Evolutionary conservation across 106 monocot species (phyloP).

Genomic region (Acorus calamus): DNA sequence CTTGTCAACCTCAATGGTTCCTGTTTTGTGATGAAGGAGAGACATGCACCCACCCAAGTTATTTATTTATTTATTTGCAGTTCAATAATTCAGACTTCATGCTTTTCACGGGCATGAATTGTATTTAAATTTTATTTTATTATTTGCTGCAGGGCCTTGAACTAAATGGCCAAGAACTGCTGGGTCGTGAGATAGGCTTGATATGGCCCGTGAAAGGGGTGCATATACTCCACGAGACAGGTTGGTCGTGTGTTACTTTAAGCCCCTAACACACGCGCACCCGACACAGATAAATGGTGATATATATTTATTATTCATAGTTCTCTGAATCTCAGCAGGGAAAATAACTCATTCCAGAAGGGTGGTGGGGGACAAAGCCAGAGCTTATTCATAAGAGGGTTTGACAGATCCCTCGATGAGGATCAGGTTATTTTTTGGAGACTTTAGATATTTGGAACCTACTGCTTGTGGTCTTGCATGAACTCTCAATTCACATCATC

Average conservation of each 20-base stretch:
- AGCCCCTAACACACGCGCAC: no score
- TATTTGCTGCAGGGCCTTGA: conserved; percentile 43
- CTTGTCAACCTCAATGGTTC: no score
- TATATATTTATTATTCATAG: background rate
- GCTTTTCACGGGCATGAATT: background rate
- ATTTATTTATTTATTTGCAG: no score
- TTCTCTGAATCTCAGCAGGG: conserved; percentile 23
- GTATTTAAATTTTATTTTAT: background rate
- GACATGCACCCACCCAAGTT: no score
- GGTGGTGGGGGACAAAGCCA: conserved; percentile 28
- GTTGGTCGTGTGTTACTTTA: conserved; percentile 9
- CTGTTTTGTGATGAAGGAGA: no score
- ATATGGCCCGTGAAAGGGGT: conserved; percentile 59
- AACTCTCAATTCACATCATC: background rate
- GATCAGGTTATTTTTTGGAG: conserved; percentile 30
- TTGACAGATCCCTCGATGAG: conserved; percentile 55
- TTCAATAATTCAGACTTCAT: no score
- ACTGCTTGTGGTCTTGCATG: background rate
- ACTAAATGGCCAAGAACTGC: conserved; percentile 50
- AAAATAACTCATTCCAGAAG: conserved; percentile 52
- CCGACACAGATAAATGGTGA: no score
- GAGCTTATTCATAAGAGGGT: conserved; percentile 75
- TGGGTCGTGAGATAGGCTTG: conserved; percentile 70
- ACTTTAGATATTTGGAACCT: background rate
- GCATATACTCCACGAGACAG: conserved; percentile 54